These are phyloP conservation scores for Cyberlindnera samutprakarnensis DNA, from an alignment of 805 yeast species.

Conservation along the genomic window DNA sequence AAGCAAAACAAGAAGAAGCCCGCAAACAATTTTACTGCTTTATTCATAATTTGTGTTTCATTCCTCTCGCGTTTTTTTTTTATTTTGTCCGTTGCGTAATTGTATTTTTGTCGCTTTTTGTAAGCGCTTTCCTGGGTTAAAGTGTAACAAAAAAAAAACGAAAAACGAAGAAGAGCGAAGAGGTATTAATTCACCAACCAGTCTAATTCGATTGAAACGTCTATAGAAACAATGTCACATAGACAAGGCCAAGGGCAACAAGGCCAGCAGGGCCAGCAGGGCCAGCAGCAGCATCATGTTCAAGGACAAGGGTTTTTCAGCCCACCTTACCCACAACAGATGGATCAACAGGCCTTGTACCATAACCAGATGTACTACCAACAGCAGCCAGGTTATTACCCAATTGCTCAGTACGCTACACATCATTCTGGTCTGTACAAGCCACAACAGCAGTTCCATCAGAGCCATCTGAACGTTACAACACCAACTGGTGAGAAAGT, in stretches of 20 bases:
- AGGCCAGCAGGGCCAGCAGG: slow-evolving; percentile 1
- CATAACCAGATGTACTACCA: slow-evolving; percentile 7
- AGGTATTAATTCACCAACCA: no score
- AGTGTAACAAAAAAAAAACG: no score
- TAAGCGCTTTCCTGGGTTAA: no score
- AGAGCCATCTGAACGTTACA: slow-evolving; percentile 15
- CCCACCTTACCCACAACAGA: neutral
- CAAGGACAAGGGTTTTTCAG: neutral
- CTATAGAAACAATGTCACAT: neutral
- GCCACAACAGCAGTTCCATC: slow-evolving; percentile 6
- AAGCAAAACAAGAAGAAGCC: no score
- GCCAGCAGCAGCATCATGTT: slow-evolving; percentile 1
- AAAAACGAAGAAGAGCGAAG: no score
- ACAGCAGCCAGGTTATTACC: slow-evolving; percentile 4
- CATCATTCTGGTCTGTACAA: slow-evolving; percentile 5
- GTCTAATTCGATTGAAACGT: no score
- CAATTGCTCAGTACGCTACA: slow-evolving; percentile 3
- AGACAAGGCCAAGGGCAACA: neutral
- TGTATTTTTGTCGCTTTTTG: no score
- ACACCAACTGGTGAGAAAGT: slow-evolving; percentile 20
- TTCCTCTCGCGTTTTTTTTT: no score
- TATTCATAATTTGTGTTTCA: no score
- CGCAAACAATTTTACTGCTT: no score
- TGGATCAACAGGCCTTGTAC: neutral
- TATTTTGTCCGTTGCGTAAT: no score